Evolutionary conservation across 768 basidiomycete genomes (phyloP), one percentile per base, ranked within the genome.

Genomic region (Boletellus ananiceps): DNA sequence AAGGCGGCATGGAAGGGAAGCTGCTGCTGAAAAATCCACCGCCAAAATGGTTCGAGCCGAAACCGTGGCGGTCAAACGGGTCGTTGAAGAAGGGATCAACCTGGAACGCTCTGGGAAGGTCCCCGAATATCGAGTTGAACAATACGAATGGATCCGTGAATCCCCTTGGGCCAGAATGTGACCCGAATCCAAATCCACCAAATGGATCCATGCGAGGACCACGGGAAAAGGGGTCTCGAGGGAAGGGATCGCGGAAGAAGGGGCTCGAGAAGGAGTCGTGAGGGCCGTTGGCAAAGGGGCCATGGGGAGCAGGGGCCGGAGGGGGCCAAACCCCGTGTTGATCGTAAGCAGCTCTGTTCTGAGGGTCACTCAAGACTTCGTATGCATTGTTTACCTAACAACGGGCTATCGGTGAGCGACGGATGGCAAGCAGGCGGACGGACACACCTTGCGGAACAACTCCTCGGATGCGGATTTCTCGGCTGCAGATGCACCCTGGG

Each of bases 71-170:
- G 9, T 46, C 51, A 46, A 57, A 54, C 7, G 61, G 45, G 33
- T 51, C 59, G n/a, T 57, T 39, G 43, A 69, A 66, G 57, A 74
- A 73, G 7, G 74, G 67, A 49, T 74, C 71, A 13, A 33, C 27
- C 18, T 56, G 54, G 32, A 69, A 68, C 18, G 67, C 66, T 25
- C 58, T 56, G 38, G 72, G 73, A 13, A 73, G 46, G 58, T 80
- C 71, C 16, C 80, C 78, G 51, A 91, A 89, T 48, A 88, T 80
- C 3, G 79, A 74, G 53, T 88, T 75, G 67, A 91, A 91, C 32
- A 91, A 69, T 18, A 76, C 69, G 61, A 88, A 89, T 2, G 88
- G 88, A 61, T 90, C 86, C 2, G 81, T 83, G 68, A 89, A 88
- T 36, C 61, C 65, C 15, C 55, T 45, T 4, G 51, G 29, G 38